Conservation (phyloP, 352 stramenopile genomes). For the Pythium brachiatum region DNA sequence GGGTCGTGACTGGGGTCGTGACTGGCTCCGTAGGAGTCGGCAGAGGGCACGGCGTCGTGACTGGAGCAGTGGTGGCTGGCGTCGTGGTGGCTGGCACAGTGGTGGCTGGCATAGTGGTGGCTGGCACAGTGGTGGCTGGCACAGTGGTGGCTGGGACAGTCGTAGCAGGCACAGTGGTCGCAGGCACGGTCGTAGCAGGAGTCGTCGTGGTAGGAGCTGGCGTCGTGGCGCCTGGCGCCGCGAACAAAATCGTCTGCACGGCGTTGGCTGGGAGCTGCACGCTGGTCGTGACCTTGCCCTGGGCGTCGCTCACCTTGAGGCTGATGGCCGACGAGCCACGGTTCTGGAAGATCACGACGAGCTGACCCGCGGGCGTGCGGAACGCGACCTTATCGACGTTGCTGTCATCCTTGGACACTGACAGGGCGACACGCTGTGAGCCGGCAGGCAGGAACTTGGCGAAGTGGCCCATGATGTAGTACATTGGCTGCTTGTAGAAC, state of each 20-base stretch:
- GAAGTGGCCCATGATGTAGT: conserved; percentile 73
- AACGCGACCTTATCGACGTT: conserved; percentile 17
- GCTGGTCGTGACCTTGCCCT: not conserved
- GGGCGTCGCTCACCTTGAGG: conserved; percentile 3
- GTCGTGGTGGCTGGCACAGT: not conserved
- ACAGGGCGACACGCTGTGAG: conserved; percentile 36
- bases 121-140: no score
- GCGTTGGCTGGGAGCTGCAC: conserved; percentile 8
- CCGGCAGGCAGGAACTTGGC: conserved; percentile 62
- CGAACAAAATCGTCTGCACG: conserved; percentile 17
- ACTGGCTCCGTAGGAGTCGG: not conserved
- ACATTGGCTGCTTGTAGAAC: conserved; percentile 83
- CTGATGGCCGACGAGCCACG: not conserved
- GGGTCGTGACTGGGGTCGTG: not conserved
- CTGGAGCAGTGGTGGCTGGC: not conserved
- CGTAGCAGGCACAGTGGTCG: not conserved
- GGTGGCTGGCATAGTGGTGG: no score
- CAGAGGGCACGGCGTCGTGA: not conserved
- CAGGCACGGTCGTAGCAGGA: not conserved
- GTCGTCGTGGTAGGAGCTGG: not conserved
- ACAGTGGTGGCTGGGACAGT: not conserved
- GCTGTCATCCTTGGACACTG: not conserved
- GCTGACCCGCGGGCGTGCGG: conserved; percentile 6
- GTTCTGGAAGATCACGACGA: conserved; percentile 13
- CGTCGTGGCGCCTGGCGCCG: not conserved